Conservation (phyloP, 768 basidiomycete genomes). For the Suillus placidus region DNA sequence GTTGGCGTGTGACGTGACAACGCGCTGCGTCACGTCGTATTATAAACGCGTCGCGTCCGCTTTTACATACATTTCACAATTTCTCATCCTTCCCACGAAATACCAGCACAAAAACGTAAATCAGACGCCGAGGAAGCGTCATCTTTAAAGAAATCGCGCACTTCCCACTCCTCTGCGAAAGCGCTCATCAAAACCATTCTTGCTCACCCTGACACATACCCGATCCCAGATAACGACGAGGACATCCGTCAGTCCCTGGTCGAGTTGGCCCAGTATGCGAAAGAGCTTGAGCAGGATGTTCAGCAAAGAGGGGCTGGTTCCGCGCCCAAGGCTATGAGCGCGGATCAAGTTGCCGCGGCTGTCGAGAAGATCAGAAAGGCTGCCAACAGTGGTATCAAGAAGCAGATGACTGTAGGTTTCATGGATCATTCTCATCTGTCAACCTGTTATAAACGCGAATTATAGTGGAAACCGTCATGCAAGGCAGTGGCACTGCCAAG, state of each 20-base stretch:
- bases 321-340: slow-evolving; percentile 36
- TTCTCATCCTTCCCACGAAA: slow-evolving; percentile 11
- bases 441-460: slow-evolving; percentile 4
- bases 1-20: slow-evolving; percentile 26
- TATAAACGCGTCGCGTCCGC: slow-evolving; percentile 19
- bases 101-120: slow-evolving; percentile 40
- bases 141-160: slow-evolving; percentile 35
- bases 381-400: slow-evolving; percentile 50
- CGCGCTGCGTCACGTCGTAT: slow-evolving; percentile 26
- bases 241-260: slow-evolving; percentile 31
- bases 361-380: slow-evolving; percentile 49
- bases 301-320: slow-evolving; percentile 17
- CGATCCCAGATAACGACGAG: slow-evolving; percentile 38
- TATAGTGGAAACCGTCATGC: slow-evolving; percentile 56
- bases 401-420: slow-evolving; percentile 48
- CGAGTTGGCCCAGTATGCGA: slow-evolving; percentile 37
- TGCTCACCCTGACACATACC: slow-evolving; percentile 37
- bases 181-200: slow-evolving; percentile 43
- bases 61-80: neutral
- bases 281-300: slow-evolving; percentile 33
- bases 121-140: slow-evolving; percentile 23
- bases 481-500: slow-evolving; percentile 47
- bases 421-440: neutral
- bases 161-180: slow-evolving; percentile 34
- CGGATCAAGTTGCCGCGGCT: slow-evolving; percentile 42